Conservation (phyloP, 371 early-diverging fungal genomes). For the Saksenaea vasiformis region DNA sequence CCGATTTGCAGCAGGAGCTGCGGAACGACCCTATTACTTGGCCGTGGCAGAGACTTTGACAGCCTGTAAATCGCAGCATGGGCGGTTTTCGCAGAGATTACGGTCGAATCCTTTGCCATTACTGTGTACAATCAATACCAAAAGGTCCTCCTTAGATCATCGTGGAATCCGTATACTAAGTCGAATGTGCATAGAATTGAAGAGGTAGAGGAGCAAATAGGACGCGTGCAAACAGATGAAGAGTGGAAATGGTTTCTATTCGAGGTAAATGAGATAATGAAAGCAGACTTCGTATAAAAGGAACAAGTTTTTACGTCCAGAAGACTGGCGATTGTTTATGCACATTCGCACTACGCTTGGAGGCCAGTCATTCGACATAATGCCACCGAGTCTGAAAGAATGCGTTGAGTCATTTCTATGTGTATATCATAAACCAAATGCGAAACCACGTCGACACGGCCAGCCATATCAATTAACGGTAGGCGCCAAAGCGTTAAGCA, state of each 20-base stretch:
- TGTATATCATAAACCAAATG: constrained; percentile 14
- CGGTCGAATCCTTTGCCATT: constrained; percentile 7
- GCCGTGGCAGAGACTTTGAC: constrained; percentile 9
- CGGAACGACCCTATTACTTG: constrained; percentile 13
- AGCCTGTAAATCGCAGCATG: not conserved
- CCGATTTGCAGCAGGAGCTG: constrained; percentile 8
- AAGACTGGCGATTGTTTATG: constrained; percentile 24
- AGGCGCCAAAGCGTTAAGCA: constrained; percentile 44
- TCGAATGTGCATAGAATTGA: not conserved
- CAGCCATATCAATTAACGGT: constrained; percentile 28
- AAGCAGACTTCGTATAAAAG: not conserved
- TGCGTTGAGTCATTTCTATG: constrained; percentile 21
- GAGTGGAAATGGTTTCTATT: constrained; percentile 7
- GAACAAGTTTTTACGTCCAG: constrained; percentile 13
- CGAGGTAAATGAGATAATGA: constrained; percentile 3
- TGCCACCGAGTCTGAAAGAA: constrained; percentile 30
- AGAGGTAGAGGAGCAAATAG: not conserved
- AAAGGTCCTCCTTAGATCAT: not conserved
- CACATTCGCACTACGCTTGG: constrained; percentile 27
- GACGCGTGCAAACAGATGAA: not conserved
- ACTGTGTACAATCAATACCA: constrained; percentile 9
- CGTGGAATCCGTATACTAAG: not conserved
- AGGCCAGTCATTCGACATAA: constrained; percentile 6
- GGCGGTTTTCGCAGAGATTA: constrained; percentile 2
- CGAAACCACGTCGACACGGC: constrained; percentile 11